Evolutionary conservation across 73 alveolate species (phyloP).

Genomic region (Paramecium pentaurelia): DNA sequence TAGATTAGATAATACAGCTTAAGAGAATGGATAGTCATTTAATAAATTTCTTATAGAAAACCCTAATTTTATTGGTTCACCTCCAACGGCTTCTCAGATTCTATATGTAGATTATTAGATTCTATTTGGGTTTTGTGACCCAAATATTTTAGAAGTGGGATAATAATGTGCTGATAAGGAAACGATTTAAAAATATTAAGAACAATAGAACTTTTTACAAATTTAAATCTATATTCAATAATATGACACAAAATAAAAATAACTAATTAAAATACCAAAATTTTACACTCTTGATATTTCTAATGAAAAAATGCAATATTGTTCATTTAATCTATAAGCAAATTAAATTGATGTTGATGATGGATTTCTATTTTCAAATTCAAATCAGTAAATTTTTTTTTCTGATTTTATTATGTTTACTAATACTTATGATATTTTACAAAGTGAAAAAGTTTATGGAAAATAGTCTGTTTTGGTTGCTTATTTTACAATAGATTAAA

Average conservation of each 20-base stretch:
- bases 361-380: background rate
- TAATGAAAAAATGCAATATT: background rate
- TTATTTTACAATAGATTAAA: background rate
- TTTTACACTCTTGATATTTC: background rate
- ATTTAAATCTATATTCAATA: background rate
- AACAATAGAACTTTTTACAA: background rate
- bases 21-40: background rate
- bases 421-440: background rate
- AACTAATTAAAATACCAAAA: background rate
- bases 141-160: background rate
- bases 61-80: background rate
- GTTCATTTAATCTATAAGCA: background rate
- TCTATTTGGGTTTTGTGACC: background rate
- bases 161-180: background rate
- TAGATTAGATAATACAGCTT: background rate
- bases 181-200: background rate
- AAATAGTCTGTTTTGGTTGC: background rate
- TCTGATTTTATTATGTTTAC: background rate
- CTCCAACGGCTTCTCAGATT: background rate
- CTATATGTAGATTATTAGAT: background rate
- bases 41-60: background rate
- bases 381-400: background rate
- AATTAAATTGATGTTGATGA: background rate
- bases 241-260: background rate
- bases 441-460: background rate